Conservation (phyloP, 768 basidiomycete genomes). For the Russula earlei region DNA sequence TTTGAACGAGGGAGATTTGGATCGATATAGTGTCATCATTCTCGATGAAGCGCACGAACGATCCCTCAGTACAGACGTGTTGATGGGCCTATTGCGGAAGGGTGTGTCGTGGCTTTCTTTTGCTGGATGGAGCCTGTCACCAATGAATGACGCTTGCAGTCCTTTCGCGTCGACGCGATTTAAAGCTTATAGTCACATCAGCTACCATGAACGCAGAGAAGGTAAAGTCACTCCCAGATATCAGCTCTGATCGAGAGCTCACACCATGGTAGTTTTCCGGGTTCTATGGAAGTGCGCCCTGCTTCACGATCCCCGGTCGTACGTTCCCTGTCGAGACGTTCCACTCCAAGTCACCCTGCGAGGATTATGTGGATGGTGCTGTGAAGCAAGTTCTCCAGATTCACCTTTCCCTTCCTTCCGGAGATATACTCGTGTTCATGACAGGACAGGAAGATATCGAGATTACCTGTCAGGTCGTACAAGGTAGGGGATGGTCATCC, state of each 20-base stretch:
- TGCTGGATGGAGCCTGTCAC: not conserved
- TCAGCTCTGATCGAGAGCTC: not conserved
- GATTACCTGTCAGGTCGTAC: constrained; percentile 87
- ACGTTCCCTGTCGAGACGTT: constrained; percentile 97
- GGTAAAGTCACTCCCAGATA: constrained; percentile 33
- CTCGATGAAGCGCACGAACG: constrained; percentile 99
- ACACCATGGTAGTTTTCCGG: constrained; percentile 68
- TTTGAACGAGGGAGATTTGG: constrained; percentile 95
- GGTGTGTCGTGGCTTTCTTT: constrained; percentile 41
- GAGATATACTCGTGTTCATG: constrained; percentile 98
- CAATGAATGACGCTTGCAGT: constrained; percentile 30
- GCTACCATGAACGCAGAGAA: constrained; percentile 99
- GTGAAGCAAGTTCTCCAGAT: constrained; percentile 98
- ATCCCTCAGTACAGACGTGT: constrained; percentile 92
- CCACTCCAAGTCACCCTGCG: constrained; percentile 95
- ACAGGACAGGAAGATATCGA: constrained; percentile 99
- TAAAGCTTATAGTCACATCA: constrained; percentile 95
- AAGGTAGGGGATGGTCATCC: constrained; percentile 44
- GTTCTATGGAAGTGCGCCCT: constrained; percentile 93
- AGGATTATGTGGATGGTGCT: constrained; percentile 96
- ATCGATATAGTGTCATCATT: constrained; percentile 93
- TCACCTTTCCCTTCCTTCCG: constrained; percentile 83
- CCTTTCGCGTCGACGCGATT: constrained; percentile 78
- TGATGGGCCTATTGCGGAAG: constrained; percentile 93
- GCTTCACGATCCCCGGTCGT: constrained; percentile 87